Percentiles rank a stretch among this genome's conserved stretches.
phyloP scores from a whole-genome alignment of 352 stramenopile species.

The Peronospora destructor region DNA sequence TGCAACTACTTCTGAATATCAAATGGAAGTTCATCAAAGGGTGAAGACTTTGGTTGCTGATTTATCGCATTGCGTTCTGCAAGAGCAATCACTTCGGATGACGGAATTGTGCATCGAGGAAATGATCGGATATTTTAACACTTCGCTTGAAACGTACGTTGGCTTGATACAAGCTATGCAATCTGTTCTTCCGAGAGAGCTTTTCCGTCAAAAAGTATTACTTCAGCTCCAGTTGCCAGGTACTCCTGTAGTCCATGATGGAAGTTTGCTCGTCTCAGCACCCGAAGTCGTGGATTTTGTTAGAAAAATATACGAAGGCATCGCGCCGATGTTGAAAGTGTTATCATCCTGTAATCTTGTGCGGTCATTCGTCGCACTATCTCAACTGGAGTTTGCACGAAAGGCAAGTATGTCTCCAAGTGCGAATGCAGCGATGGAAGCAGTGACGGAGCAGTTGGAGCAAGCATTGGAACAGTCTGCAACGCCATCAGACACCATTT shows the following conservation, averaged over 20 bases:
- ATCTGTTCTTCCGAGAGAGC: slow-evolving; percentile 23
- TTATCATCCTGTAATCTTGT: slow-evolving; percentile 16
- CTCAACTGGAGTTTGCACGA: slow-evolving; percentile 44
- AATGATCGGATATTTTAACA: slow-evolving; percentile 28
- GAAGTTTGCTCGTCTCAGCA: background rate
- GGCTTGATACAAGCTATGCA: slow-evolving; percentile 24
- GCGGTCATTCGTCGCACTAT: slow-evolving; percentile 26
- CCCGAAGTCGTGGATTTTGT: slow-evolving; percentile 24
- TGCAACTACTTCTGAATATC: slow-evolving; percentile 3
- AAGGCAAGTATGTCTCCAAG: slow-evolving; percentile 28
- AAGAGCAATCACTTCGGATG: slow-evolving; percentile 23
- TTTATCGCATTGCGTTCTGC: slow-evolving; percentile 1
- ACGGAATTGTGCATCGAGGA: slow-evolving; percentile 26
- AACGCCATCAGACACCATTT: slow-evolving; percentile 21
- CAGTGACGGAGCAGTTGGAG: slow-evolving; percentile 40
- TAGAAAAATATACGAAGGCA: slow-evolving; percentile 24
- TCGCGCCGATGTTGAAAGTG: slow-evolving; percentile 19
- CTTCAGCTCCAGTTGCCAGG: slow-evolving; percentile 1
- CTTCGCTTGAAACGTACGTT: slow-evolving; percentile 13
- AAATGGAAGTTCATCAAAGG: slow-evolving; percentile 9
- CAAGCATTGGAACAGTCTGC: slow-evolving; percentile 25
- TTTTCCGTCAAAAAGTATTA: slow-evolving; percentile 21
- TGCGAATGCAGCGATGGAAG: slow-evolving; percentile 33
- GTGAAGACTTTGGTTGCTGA: slow-evolving; percentile 10
- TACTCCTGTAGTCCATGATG: slow-evolving; percentile 1